Evolutionary conservation across 2,329 filamentous ascomycete species (phyloP).

Genomic region (Amylocarpus encephaloides): DNA sequence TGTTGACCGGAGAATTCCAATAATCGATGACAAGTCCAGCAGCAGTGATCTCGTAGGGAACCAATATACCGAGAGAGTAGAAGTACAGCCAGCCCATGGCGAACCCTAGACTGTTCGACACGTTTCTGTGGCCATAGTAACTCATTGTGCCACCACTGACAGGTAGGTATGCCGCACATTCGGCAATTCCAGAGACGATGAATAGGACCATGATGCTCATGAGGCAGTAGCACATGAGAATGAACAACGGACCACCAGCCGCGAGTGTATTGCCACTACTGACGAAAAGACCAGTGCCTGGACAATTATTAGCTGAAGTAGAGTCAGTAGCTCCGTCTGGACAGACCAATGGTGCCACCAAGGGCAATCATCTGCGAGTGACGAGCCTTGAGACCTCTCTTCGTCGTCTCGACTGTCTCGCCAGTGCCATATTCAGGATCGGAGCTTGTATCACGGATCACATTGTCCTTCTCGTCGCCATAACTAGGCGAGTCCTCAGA

Average conservation of each 20-base stretch:
- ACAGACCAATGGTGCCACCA: constrained; percentile 37
- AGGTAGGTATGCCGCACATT: constrained; percentile 57
- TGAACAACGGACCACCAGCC: constrained; percentile 39
- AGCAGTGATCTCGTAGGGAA: constrained; percentile 36
- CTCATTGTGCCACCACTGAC: constrained; percentile 44
- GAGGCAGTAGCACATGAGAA: constrained; percentile 39
- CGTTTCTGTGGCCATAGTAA: constrained; percentile 41
- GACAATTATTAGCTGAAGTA: neutral
- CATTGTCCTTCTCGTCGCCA: constrained; percentile 10
- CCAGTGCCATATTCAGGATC: constrained; percentile 10
- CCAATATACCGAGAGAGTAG: constrained; percentile 34
- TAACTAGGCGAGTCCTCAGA: constrained; percentile 7
- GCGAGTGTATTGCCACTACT: constrained; percentile 39
- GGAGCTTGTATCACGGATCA: neutral
- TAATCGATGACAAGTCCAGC: constrained; percentile 39
- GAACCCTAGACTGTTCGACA: constrained; percentile 39
- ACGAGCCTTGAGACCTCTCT: constrained; percentile 28
- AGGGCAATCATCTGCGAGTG: constrained; percentile 30
- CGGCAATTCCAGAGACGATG: constrained; percentile 45
- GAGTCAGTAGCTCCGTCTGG: neutral
- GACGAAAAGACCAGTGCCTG: constrained; percentile 34
- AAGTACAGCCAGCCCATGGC: constrained; percentile 39
- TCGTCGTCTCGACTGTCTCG: constrained; percentile 13
- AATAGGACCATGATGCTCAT: constrained; percentile 39
- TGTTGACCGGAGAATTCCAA: constrained; percentile 37